Base-by-base conservation (phyloP, 257 asterid genomes). In the Fraxinus pennsylvanica region DNA sequence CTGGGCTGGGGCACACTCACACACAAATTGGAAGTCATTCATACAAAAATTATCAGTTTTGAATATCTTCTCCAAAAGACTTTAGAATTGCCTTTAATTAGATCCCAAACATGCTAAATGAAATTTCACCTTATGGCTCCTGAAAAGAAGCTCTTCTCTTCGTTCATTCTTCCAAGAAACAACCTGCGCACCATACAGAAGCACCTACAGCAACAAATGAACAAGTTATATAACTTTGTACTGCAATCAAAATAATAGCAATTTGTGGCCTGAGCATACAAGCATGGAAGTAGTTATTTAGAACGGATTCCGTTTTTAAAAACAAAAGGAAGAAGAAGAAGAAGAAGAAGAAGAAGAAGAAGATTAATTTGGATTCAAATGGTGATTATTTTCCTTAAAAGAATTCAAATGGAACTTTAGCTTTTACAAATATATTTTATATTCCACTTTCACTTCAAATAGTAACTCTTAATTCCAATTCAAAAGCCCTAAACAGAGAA, bases 151-250 rank as follows among this genome's bases (percentile, higher is more conserved):
- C 85, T 93, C 96, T 67, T 93, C 92, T 76, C 97, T 84, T 82
- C 83, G 87, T 75, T 89, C 96, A 78, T 91, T 93, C 87, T 93
- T 93, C 98, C 96, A 91, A n/a, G 98, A 91, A 47, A 90, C 78
- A 74, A 91, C 90, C 82, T 89, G 98, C 9, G 90, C 97, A 36
- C 98, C 98, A 74, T 77, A 74, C 73, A 93, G 75, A 84, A 83
- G 93, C 78, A 93, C 96, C 96, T 91, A 86, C 15, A 80, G 57
- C 86, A 82, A 70, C 74, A 70, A 65, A 76, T 65, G 68, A 65
- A 70, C 33, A 1, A 2, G 27, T 39, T 50, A n/a, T 39, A 70
- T 9, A 41, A 81, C 65, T 43, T 9, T 33, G 13, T n/a, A 66
- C 30, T 6, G 17, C 9, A 50, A 68, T 71, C 30, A 54, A 35